Evolutionary conservation across 345 rosid genomes (phyloP).

Genomic region (Dimocarpus longan): DNA sequence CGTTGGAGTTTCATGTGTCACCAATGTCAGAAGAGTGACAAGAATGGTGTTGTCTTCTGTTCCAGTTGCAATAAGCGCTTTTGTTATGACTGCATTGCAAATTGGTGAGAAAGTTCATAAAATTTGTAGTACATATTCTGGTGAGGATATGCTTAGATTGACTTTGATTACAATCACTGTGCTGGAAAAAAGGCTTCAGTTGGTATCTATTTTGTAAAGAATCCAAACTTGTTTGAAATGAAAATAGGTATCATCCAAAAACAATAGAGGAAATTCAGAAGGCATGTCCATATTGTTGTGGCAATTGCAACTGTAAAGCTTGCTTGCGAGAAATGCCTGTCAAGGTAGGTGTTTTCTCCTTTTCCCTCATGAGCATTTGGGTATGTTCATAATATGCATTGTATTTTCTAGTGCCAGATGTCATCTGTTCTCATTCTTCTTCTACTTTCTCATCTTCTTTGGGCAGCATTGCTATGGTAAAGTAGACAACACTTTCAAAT

Average conservation of each 20-base stretch:
- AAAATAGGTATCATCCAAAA: constrained; percentile 34
- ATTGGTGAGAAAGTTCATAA: constrained; percentile 28
- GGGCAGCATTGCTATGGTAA: constrained; percentile 5
- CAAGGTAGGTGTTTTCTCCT: constrained; percentile 24
- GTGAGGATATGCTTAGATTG: constrained; percentile 1
- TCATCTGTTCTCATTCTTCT: constrained; percentile 1
- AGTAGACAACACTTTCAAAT: constrained; percentile 22
- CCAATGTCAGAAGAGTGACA: constrained; percentile 52
- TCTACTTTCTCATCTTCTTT: not conserved
- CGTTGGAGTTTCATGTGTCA: constrained; percentile 33
- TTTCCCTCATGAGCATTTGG: not conserved
- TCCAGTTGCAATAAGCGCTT: constrained; percentile 39
- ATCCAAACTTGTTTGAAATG: not conserved
- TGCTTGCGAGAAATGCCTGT: constrained; percentile 34
- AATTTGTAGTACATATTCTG: not conserved
- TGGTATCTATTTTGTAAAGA: not conserved
- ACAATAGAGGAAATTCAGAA: constrained; percentile 30
- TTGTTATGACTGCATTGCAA: constrained; percentile 35
- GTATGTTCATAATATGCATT: not conserved
- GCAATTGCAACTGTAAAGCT: constrained; percentile 41
- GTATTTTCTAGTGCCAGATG: constrained; percentile 9
- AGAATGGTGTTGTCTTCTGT: constrained; percentile 41
- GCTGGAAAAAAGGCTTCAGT: not conserved
- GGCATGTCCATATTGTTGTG: constrained; percentile 39
- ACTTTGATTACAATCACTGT: not conserved